Conservation (phyloP, 2,329 filamentous ascomycete genomes). For the Hypomyces rosellus region DNA sequence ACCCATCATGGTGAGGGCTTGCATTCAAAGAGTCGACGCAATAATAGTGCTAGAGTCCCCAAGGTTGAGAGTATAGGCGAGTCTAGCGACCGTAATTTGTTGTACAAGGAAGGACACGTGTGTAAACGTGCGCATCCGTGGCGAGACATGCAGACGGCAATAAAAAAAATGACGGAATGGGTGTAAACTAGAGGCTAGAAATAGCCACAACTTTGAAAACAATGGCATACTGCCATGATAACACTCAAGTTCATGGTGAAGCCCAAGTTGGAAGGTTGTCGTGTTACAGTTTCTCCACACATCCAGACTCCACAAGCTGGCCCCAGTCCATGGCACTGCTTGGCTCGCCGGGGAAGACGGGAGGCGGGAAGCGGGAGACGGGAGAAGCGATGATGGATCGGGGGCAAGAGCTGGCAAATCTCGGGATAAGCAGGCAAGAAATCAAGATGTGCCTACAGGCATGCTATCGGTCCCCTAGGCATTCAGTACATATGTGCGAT, state of each 20-base stretch:
- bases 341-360: slow-evolving; percentile 10
- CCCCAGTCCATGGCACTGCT: slow-evolving; percentile 3
- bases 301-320: slow-evolving; percentile 1
- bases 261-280: neutral
- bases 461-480: neutral
- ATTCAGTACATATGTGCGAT: slow-evolving; percentile 4
- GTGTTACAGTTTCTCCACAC: slow-evolving; percentile 3
- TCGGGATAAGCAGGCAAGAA: slow-evolving; percentile 1
- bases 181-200: neutral
- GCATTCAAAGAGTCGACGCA: neutral
- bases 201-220: neutral
- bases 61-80: neutral
- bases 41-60: neutral
- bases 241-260: neutral
- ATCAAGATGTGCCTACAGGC: neutral
- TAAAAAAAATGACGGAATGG: neutral
- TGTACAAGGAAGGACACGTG: slow-evolving; percentile 2
- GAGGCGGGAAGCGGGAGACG: slow-evolving; percentile 9
- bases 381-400: slow-evolving; percentile 8
- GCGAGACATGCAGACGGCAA: slow-evolving; percentile 5
- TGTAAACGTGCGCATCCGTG: neutral
- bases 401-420: slow-evolving; percentile 1
- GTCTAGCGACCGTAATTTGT: neutral
- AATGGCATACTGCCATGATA: neutral
- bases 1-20: neutral